phyloP scores from a whole-genome alignment of 495 filamentous ascomycete genomes.

The Hyaloscypha hepaticicola region DNA sequence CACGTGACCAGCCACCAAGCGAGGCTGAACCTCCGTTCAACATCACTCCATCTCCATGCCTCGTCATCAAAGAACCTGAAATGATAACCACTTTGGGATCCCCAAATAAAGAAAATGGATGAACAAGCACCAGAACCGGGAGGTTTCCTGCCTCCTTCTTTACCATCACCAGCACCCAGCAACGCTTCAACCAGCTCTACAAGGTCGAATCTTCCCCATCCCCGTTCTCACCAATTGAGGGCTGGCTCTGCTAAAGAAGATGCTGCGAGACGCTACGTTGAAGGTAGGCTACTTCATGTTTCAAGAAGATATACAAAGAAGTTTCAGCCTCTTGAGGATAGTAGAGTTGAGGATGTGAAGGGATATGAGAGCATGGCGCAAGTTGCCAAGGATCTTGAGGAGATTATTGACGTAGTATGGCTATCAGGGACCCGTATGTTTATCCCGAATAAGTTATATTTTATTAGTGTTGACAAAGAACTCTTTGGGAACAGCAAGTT shows the following conservation, averaged over 20 bases:
- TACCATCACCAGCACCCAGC: conserved; percentile 29
- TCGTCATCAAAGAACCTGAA: conserved; percentile 11
- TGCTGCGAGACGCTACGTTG: conserved; percentile 67
- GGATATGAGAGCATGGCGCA: conserved; percentile 69
- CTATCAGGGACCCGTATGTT: conserved; percentile 74
- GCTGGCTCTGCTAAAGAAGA: conserved; percentile 76
- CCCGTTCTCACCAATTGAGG: conserved; percentile 61
- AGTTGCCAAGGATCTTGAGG: conserved; percentile 67
- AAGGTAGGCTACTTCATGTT: conserved; percentile 59
- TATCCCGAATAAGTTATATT: conserved; percentile 3
- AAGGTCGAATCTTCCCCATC: conserved; percentile 51
- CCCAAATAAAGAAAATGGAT: conserved; percentile 17
- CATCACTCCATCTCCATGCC: background rate
- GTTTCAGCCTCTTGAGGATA: conserved; percentile 53
- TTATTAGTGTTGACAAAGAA: background rate
- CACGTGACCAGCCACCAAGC: background rate
- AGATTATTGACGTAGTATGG: conserved; percentile 76
- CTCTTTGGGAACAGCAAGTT: conserved; percentile 52
- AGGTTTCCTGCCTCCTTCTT: conserved; percentile 24
- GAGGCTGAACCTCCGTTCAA: background rate
- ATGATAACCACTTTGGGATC: background rate
- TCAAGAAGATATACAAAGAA: conserved; percentile 75
- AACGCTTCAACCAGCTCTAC: conserved; percentile 17
- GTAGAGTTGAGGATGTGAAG: conserved; percentile 39
- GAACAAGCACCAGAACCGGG: conserved; percentile 19